Percentiles rank a stretch among this genome's conserved stretches.
phyloP scores from a whole-genome alignment of 345 rosid genomes.

The Citrus trifoliata region DNA sequence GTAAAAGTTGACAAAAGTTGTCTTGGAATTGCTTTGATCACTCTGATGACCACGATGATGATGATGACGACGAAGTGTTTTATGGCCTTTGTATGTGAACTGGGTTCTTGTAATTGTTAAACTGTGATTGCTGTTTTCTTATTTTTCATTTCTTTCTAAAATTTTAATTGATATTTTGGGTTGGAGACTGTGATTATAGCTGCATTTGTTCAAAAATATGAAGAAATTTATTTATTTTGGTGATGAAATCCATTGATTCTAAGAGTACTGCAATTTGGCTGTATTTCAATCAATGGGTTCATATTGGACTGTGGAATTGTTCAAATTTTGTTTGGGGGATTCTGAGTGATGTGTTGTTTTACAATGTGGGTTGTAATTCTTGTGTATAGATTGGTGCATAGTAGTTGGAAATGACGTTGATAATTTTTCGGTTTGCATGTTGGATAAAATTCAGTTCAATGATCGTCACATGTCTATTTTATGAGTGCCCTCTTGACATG shows the following conservation, averaged over 20 bases:
- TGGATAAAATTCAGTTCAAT: background rate
- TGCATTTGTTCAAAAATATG: background rate
- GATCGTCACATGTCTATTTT: background rate
- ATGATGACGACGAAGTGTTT: background rate
- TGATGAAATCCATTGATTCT: background rate
- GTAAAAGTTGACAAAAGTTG: conserved; percentile 13
- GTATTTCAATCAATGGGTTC: background rate
- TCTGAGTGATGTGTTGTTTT: background rate
- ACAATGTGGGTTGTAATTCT: conserved; percentile 8
- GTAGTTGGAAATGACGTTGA: background rate
- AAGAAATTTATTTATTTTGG: background rate
- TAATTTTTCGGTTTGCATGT: background rate
- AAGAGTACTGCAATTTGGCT: background rate
- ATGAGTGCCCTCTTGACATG: background rate
- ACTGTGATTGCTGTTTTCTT: background rate
- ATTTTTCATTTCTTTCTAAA: background rate
- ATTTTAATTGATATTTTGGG: background rate
- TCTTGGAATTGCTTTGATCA: conserved; percentile 16
- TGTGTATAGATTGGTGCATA: background rate
- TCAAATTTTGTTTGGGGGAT: background rate
- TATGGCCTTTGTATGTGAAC: conserved; percentile 5
- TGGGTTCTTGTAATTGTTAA: conserved; percentile 4
- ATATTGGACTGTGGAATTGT: background rate
- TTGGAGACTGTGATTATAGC: background rate
- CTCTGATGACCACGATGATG: conserved; percentile 16